Evolutionary conservation across 345 rosid genomes (phyloP).

Genomic region (Microthlaspi erraticum): DNA sequence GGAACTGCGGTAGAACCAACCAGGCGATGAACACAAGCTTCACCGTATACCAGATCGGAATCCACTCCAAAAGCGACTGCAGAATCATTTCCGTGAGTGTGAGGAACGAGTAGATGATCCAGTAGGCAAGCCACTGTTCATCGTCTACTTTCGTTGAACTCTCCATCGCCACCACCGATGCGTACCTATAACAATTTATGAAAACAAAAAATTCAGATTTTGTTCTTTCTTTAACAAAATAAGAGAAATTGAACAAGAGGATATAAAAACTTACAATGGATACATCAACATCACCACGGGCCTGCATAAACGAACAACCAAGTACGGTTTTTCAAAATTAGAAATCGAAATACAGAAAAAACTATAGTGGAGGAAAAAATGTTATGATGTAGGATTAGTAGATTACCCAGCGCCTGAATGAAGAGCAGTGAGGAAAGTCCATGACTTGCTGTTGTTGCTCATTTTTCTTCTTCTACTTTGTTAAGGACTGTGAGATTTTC

Average conservation of each 20-base stretch:
- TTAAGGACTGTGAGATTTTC: not conserved
- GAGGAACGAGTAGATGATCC: constrained; percentile 83
- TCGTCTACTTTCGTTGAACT: constrained; percentile 66
- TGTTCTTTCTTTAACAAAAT: not conserved
- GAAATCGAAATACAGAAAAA: not conserved
- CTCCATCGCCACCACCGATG: constrained; percentile 83
- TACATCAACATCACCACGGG: constrained; percentile 77
- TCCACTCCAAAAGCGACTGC: constrained; percentile 73
- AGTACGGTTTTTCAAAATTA: not conserved
- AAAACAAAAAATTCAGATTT: not conserved
- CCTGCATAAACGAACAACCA: constrained; percentile 47
- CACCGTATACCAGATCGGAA: constrained; percentile 79
- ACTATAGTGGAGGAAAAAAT: not conserved
- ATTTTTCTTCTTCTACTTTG: not conserved
- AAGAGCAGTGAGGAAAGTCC: constrained; percentile 62
- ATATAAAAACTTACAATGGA: constrained; percentile 61
- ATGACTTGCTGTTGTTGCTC: constrained; percentile 42
- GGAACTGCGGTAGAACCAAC: constrained; percentile 72
- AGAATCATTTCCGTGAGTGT: constrained; percentile 73
- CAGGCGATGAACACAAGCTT: constrained; percentile 65
- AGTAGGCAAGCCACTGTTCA: constrained; percentile 95
- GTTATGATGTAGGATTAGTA: not conserved
- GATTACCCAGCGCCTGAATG: constrained; percentile 69
- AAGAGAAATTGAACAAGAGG: not conserved
- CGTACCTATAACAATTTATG: constrained; percentile 51